Percentiles rank a stretch among this genome's conserved stretches.
Conservation (phyloP, 768 basidiomycete species). For the Trametes maxima region DNA sequence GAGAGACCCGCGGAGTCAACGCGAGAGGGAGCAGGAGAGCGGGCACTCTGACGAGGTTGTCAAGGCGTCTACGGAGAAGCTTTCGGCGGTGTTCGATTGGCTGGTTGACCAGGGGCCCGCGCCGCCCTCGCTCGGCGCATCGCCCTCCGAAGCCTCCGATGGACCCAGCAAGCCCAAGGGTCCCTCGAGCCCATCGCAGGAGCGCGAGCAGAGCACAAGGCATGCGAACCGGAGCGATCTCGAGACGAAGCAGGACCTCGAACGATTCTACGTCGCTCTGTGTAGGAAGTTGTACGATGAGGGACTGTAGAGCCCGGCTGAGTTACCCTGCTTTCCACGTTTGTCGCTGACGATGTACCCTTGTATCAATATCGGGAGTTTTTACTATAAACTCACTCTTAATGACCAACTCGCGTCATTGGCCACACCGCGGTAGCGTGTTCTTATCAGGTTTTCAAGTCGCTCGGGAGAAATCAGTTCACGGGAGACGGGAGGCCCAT, state of each 20-base stretch:
- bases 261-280: constrained; percentile 87
- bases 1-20: background rate
- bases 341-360: too few species aligned
- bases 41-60: constrained; percentile 55
- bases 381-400: too few species aligned
- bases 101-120: constrained; percentile 62
- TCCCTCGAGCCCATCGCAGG: background rate
- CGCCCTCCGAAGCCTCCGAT: background rate
- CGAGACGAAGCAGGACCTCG: constrained; percentile 73
- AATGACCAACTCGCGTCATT: too few species aligned
- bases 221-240: constrained; percentile 44
- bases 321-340: background rate
- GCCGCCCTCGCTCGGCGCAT: constrained; percentile 2
- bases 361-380: too few species aligned
- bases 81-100: constrained; percentile 81
- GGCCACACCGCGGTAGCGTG: too few species aligned
- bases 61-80: constrained; percentile 67
- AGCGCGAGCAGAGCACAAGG: constrained; percentile 20
- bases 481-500: too few species aligned
- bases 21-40: constrained; percentile 31
- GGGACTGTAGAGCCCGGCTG: constrained; percentile 57
- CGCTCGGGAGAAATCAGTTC: too few species aligned
- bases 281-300: constrained; percentile 91
- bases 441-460: too few species aligned
- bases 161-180: background rate